Base-by-base conservation (phyloP, 805 yeast genomes). In the Metschnikowia reukaufii region DNA sequence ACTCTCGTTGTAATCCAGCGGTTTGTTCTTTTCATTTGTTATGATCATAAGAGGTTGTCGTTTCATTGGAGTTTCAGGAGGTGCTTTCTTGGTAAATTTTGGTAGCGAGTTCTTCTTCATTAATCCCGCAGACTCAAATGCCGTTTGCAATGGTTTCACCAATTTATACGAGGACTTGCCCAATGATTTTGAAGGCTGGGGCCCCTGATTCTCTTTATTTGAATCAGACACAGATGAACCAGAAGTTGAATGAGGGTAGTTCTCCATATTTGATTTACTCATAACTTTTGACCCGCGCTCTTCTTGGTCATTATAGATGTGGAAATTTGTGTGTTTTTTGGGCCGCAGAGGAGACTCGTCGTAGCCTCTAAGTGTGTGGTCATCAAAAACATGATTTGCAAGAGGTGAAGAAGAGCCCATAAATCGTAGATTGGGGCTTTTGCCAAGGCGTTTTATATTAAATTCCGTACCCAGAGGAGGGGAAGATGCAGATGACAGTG, bases 101-200 rank as follows among this genome's bases (percentile, higher is more conserved):
- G 54, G 42, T 7, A 66, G 48, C 16, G 60, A 63, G 57, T 62
- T 70, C 68, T 65, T 82, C 70, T 66, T 85, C 72, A 83, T 65
- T 30, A 88, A 67, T 0, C 96, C 96, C 0, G 87, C 70, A 2
- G 91, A 78, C 62, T 81, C 76, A 64, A 88, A 88, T 13, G 94
- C 96, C 0, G 91, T 84, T 62, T 88, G 96, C 33, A 88, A 73
- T 2, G 96, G 96, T 60, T 85, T 86, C 18, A 86, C 94, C 39
- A 81, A 79, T 52, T 81, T 78, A 64, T 84, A 87, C 9, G 73
- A 68, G 2, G 63, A 50, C 39, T 62, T 63, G 44, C 48, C 36
- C 27, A 42, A 16, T 13, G 47, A 43, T 27, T 44, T 48, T 6
- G 25, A 15, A 9, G 42, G 36, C 20, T 38, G 39, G 10, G 33